A percentile compares a stretch with the other conserved stretches of the same genome.
These are phyloP conservation scores for Neopestalotiopsis sp. DNA, from an alignment of 2,329 filamentous ascomycete genomes.

Conservation along the genomic window DNA sequence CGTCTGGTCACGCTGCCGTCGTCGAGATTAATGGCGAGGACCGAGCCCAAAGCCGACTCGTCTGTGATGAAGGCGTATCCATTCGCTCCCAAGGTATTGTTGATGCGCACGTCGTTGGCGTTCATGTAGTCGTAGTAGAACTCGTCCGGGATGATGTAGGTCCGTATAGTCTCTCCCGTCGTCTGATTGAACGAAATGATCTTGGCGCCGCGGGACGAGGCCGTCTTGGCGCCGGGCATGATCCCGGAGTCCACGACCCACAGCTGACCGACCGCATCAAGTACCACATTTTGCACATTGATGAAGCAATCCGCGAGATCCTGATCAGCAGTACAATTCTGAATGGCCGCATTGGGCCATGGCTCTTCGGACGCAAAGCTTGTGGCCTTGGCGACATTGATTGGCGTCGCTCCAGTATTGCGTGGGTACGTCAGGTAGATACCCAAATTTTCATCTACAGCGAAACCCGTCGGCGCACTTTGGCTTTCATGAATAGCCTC, in stretches of 20 bases:
- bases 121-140: slow-evolving; percentile 42
- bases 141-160: slow-evolving; percentile 42
- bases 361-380: slow-evolving; percentile 43
- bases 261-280: slow-evolving; percentile 42
- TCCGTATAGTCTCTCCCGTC: slow-evolving; percentile 36
- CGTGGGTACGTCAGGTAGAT: slow-evolving; percentile 49
- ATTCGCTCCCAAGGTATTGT: slow-evolving; percentile 44
- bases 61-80: slow-evolving; percentile 49
- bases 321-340: slow-evolving; percentile 43
- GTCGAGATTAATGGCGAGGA: slow-evolving; percentile 45
- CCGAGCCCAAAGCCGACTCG: slow-evolving; percentile 40
- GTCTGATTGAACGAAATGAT: slow-evolving; percentile 47
- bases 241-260: slow-evolving; percentile 49
- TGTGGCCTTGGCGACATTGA: slow-evolving; percentile 44
- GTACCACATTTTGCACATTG: slow-evolving; percentile 50
- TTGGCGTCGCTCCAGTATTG: slow-evolving; percentile 41
- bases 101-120: slow-evolving; percentile 48
- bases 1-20: slow-evolving; percentile 40
- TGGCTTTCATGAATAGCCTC: slow-evolving; percentile 44
- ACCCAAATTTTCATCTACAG: slow-evolving; percentile 41
- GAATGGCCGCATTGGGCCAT: slow-evolving; percentile 45
- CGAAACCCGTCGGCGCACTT: slow-evolving; percentile 43
- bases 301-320: slow-evolving; percentile 48
- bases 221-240: slow-evolving; percentile 32
- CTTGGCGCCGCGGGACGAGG: slow-evolving; percentile 43